These are phyloP conservation scores for Penicillium griseofulvum DNA, from an alignment of 2,329 filamentous ascomycete species.

Conservation along the genomic window DNA sequence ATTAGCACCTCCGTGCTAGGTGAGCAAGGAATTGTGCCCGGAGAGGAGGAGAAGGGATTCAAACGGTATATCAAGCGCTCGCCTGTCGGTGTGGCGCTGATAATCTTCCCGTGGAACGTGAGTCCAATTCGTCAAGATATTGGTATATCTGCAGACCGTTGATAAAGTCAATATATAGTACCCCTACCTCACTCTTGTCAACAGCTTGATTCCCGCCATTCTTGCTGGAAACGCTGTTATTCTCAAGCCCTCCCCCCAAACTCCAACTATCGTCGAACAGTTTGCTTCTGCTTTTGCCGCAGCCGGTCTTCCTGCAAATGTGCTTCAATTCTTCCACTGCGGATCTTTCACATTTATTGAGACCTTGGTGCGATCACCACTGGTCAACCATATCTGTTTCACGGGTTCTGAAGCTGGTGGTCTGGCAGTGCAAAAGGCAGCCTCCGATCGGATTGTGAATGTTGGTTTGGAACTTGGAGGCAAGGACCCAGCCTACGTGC, in stretches of 20 bases:
- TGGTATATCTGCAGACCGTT: background rate
- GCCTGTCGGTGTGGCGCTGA: constrained; percentile 79
- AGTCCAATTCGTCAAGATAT: constrained; percentile 39
- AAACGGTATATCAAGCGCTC: constrained; percentile 86
- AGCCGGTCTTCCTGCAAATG: constrained; percentile 76
- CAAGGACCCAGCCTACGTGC: constrained; percentile 90
- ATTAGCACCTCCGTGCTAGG: constrained; percentile 72
- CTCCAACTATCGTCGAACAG: constrained; percentile 86
- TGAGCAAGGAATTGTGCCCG: constrained; percentile 65
- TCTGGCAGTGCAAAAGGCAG: constrained; percentile 79
- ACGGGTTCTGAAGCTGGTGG: constrained; percentile 90
- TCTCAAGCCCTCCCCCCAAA: constrained; percentile 91
- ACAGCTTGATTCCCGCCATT: constrained; percentile 88
- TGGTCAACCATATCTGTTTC: constrained; percentile 81
- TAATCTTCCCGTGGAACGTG: constrained; percentile 96
- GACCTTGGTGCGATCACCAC: constrained; percentile 71
- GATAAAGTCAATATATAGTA: constrained; percentile 60
- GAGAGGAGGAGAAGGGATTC: constrained; percentile 83
- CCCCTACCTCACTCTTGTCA: constrained; percentile 88
- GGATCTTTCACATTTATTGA: constrained; percentile 76
- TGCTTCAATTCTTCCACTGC: constrained; percentile 90
- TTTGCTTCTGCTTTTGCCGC: constrained; percentile 72
- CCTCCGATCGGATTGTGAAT: constrained; percentile 76
- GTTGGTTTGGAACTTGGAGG: constrained; percentile 90
- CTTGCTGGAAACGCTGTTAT: constrained; percentile 88